Conservation (phyloP, 257 asterid genomes). For the Jasminum sambac region DNA sequence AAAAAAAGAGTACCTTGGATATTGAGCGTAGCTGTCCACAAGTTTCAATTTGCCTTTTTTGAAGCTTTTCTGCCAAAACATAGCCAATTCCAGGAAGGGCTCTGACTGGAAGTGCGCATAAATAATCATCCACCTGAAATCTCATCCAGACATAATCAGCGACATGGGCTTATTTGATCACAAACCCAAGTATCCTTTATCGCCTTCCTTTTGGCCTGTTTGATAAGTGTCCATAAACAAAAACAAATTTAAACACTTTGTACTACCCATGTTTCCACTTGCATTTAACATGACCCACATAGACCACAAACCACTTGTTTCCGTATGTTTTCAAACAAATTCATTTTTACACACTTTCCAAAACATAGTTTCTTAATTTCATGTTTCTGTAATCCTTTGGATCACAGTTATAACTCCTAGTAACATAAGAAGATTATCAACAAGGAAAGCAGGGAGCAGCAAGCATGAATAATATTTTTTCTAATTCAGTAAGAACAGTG, state of each 20-base stretch:
- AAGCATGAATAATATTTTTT: too few relatives aligned
- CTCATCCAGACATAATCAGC: constrained; percentile 18
- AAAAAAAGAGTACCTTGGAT: constrained; percentile 53
- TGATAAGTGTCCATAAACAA: too few relatives aligned
- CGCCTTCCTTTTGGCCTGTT: not conserved
- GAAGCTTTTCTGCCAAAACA: constrained; percentile 78
- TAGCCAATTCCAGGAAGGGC: constrained; percentile 95
- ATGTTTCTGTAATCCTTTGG: constrained; percentile 5
- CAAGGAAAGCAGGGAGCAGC: not conserved
- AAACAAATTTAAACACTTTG: too few relatives aligned
- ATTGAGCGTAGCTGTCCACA: constrained; percentile 74
- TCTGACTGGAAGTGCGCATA: constrained; percentile 80
- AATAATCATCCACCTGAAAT: constrained; percentile 72
- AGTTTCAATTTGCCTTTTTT: constrained; percentile 55
- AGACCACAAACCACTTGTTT: too few relatives aligned
- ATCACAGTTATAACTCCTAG: constrained; percentile 2
- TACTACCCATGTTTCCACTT: too few relatives aligned
- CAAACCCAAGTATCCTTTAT: not conserved
- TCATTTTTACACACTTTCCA: too few relatives aligned
- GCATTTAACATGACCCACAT: too few relatives aligned
- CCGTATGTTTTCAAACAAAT: too few relatives aligned
- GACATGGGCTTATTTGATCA: constrained; percentile 5
- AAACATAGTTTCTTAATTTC: not conserved
- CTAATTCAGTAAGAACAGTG: not conserved
- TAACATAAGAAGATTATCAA: not conserved